phyloP scores from a whole-genome alignment of 1,139 yeast species.

The Zygosaccharomyces sapae region DNA sequence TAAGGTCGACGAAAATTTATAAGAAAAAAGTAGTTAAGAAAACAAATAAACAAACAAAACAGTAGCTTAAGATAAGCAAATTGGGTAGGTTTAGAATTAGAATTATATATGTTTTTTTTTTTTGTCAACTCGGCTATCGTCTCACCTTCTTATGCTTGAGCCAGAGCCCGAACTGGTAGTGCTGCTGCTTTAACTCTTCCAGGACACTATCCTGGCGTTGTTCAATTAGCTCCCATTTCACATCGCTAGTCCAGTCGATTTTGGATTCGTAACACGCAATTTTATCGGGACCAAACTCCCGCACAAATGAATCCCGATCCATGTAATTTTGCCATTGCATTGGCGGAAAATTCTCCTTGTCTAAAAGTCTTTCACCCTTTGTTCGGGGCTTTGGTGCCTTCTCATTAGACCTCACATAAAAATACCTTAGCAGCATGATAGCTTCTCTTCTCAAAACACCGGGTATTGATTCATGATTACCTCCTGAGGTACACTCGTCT shows the following conservation, averaged over 20 bases:
- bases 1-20: slow-evolving; percentile 44
- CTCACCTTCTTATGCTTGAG: slow-evolving; percentile 9
- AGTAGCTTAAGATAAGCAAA: slow-evolving; percentile 4
- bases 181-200: slow-evolving; percentile 18
- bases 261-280: slow-evolving; percentile 34
- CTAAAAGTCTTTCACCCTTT: slow-evolving; percentile 70
- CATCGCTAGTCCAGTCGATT: slow-evolving; percentile 23
- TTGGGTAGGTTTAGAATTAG: slow-evolving; percentile 1
- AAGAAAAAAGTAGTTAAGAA: slow-evolving; percentile 2
- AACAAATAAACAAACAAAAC: too few relatives aligned
- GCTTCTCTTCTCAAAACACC: slow-evolving; percentile 82
- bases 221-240: slow-evolving; percentile 35
- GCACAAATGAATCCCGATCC: slow-evolving; percentile 43
- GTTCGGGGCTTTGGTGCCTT: slow-evolving; percentile 78
- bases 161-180: slow-evolving; percentile 8
- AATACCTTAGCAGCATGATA: slow-evolving; percentile 73
- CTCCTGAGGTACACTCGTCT: slow-evolving; percentile 38
- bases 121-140: neutral
- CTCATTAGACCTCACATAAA: slow-evolving; percentile 77
- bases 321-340: slow-evolving; percentile 49
- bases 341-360: slow-evolving; percentile 58
- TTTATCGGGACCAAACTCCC: slow-evolving; percentile 47
- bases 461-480: slow-evolving; percentile 57
- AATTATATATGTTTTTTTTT: slow-evolving; percentile 1
- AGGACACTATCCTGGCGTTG: slow-evolving; percentile 24